Base-by-base conservation (phyloP, 2,329 filamentous ascomycete species). In the Cladosporium sp. region DNA sequence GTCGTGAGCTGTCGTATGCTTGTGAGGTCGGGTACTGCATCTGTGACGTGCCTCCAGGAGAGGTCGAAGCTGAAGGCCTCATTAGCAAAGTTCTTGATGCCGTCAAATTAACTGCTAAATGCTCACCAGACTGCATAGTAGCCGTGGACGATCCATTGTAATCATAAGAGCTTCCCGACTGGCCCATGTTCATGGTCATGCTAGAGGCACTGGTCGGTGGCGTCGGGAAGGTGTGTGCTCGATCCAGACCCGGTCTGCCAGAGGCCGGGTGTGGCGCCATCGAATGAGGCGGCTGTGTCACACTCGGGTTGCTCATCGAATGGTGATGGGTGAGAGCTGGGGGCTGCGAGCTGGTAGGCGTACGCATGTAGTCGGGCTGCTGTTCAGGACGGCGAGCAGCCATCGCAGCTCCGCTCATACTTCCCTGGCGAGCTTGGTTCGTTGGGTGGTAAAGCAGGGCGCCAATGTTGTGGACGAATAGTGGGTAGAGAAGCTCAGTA, bases 401-500 rank as follows among this genome's bases (percentile, higher is more conserved):
- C 85, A 96, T 93, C 47, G 75, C 73, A 62, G 74, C 75, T 64
- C 69, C 71, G 44, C 70, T 68, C 15, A 76, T 73, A 56, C 95
- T 90, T 70, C 90, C 86, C 73, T 87, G 91, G 47, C 68, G 65
- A 88, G 90, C 65, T 70, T 91, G 88, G 71, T 97, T 97, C 39
- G 89, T 88, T 0, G 94, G 93, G 72, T 97, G 93, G 74, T 97
- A 97, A 50, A 97, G 83, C 63, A 97, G 80, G 58, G 91, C 89
- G 60, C 91, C 91, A 71, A 97, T 97, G 75, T 97, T 96, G 75
- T 97, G 92, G 37, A 97, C 94, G 72, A 99, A 99, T 49, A 99
- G 80, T 53, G 94, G 94, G 73, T 97, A 99, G 56, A 97, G 78
- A 48, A 92, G 79, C 75, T 97, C 93, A 0, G 94, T 97, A 63